Evolutionary conservation across 1,284 basidiomycete species (phyloP), one percentile per base, ranked within the genome.

Genomic region (Pascua sp.): DNA sequence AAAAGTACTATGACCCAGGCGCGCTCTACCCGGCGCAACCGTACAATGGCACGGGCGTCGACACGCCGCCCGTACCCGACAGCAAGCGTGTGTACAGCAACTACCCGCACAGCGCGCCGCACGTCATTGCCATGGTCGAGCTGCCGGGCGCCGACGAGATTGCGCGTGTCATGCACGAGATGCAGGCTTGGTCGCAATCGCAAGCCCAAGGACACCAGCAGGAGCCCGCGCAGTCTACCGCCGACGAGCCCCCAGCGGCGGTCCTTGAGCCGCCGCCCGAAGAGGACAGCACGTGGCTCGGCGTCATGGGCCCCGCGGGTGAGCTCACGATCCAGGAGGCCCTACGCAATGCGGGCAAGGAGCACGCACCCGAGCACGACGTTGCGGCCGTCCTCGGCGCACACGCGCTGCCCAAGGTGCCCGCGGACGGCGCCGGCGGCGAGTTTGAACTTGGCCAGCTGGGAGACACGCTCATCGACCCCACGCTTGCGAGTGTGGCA

Each of bases 101-200:
- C 37, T 72, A 67, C 43, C 73, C 75, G 2, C 49, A 57, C 38
- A 56, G 53, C n/a, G 58, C 58, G 1, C 61, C 64, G 32, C 75
- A 77, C 60, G 59, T 65, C 3, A 67, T 77, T 32, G 66, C 72
- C 11, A 61, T 63, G 2, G 69, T 74, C 11, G 57, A 70, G 36
- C 60, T 75, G 59, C 75, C 75, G 4, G 44, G 46, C 16, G 49
- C 59, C 4, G 63, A 65, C 1, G 65, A 68, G 40, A 68, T 73
- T 40, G 42, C 69, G 38, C 56, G 64, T 17, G 63, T 63, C 12
- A 73, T 70, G 67, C 24, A 32, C 16, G 13, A 32, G 24, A 32
- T 32, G 24, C 24, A 32, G 24, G 24, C 24, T 32, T 32, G 24
- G 24, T 32, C 24, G 24, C 24, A 32, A 32, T 32, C 24, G 24